Percentiles rank a stretch among this genome's conserved stretches.
Evolutionary conservation across 345 rosid species (phyloP).

Genomic region (Boechera stricta): DNA sequence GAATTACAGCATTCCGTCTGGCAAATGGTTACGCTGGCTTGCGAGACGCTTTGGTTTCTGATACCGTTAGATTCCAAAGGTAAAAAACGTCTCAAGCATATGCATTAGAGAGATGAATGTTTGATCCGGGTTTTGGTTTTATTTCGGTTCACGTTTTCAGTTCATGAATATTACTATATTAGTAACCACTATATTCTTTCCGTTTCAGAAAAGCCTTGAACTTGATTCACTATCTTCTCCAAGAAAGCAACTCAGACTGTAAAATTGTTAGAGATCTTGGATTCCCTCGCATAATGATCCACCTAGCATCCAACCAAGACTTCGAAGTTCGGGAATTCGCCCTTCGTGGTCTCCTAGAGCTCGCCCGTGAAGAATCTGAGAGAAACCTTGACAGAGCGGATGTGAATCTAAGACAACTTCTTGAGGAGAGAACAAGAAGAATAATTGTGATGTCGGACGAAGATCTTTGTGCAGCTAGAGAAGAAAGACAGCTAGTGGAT

Average conservation of each 20-base stretch:
- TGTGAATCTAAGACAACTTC: constrained; percentile 68
- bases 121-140: background rate
- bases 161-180: background rate
- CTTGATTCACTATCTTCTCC: constrained; percentile 84
- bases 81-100: constrained; percentile 28
- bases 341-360: constrained; percentile 72
- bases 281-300: constrained; percentile 80
- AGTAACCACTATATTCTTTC: background rate
- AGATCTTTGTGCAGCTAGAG: constrained; percentile 79
- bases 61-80: constrained; percentile 81
- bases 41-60: constrained; percentile 81
- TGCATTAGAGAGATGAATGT: background rate
- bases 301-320: constrained; percentile 80
- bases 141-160: background rate
- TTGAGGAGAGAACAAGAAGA: constrained; percentile 66
- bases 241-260: constrained; percentile 76
- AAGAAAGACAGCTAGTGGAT: constrained; percentile 85
- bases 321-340: constrained; percentile 84
- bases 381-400: constrained; percentile 55
- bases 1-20: constrained; percentile 76
- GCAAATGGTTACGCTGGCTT: constrained; percentile 88
- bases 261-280: constrained; percentile 66
- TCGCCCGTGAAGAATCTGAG: constrained; percentile 55
- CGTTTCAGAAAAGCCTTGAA: constrained; percentile 84
- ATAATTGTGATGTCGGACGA: constrained; percentile 72